Base-by-base conservation (phyloP, 805 yeast genomes). In the Myxozyma nipponensis region DNA sequence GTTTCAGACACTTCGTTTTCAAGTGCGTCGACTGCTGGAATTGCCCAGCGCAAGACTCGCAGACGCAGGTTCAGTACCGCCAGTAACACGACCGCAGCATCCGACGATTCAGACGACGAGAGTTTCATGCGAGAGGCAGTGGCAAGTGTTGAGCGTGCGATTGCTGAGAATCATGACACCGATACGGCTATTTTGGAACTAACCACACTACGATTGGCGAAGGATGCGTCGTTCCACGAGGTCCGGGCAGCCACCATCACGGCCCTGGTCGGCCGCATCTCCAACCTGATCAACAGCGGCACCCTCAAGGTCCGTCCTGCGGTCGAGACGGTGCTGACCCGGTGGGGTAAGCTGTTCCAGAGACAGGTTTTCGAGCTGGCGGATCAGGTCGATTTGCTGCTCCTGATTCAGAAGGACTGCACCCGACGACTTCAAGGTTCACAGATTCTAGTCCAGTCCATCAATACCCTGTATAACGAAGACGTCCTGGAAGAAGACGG, bases 181-280 rank as follows among this genome's bases (percentile, higher is more conserved):
- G 97, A 91, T 65, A 90, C 96, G 13, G 97, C 98, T 0, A 71
- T 88, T 57, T 72, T 93, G 52, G 98, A 93, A 70, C 77, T 93
- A 62, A 91, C 91, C 66, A 93, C 98, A 0, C 75, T 93, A 63
- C 78, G 98, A 70, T 91, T 93, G 98, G 87, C 96, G 62, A 85
- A 90, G 93, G 88, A 93, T 66, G 98, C 89, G 17, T 78, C 93
- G 0, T 91, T 93, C 68, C 95, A 87, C 62, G 96, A 90, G 64
- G 97, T 93, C 13, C 79, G 97, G 65, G 69, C 72, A 26, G 95
- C 95, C 3, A 87, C 96, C 0, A 72, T 81, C 32, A 74, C 75
- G 35, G 93, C 97, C 0, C 72, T 93, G 62, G 62, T 88, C 39
- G 72, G 73, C 39, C 77, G 93, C 62, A 79, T 86, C 10, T 74